Base-by-base conservation (phyloP, 371 early-diverging fungal species). In the Funneliformis caledonium region DNA sequence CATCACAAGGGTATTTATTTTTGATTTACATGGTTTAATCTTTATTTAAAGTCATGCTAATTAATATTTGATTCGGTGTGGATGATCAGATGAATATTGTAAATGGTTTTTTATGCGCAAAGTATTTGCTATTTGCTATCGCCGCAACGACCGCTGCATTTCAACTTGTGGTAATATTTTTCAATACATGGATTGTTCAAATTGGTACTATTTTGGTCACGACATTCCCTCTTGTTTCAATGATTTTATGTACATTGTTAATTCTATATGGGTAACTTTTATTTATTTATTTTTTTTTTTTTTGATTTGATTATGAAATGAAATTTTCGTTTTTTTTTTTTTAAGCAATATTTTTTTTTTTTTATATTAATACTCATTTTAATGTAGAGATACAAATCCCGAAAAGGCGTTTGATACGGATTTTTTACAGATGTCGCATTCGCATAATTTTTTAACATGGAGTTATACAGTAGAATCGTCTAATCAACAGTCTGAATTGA, bases 201-300 rank as follows among this genome's bases (percentile, higher is more conserved):
- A 22, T 65, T 22, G 11, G 16, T 6, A 9, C 37, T 16, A 12
- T 65, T 33, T 33, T 65, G 65, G 37, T 65, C 37, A 31, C 12
- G 7, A 65, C 16, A 37, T 33, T 65, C 3, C 16, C 65, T 33
- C 37, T 31, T 33, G 26, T 16, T 65, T 65, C 65, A 65, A 65
- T 65, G 65, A 65, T 65, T 65, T 65, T 37, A 65, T 65, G 65
- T 31, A 65, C 37, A 65, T 14, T 65, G 31, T 65, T 65, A 31
- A 37, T 65, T 19, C 37, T 65, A 65, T 65, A 65, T 1, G 65
- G 65, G 16, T 37, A 22, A 65, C 0, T 56, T 19, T 16, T 19
- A 19, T 16, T 56, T 56, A 6, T 56, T 26, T 26, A 26, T 26
- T 26, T 26, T 26, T 26, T 26, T 14, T 26, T 26, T 26, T 26